A percentile compares a stretch with the other conserved stretches of the same genome.
Conservation (phyloP, 371 early-diverging fungal genomes). For the Mucor piriformis region DNA sequence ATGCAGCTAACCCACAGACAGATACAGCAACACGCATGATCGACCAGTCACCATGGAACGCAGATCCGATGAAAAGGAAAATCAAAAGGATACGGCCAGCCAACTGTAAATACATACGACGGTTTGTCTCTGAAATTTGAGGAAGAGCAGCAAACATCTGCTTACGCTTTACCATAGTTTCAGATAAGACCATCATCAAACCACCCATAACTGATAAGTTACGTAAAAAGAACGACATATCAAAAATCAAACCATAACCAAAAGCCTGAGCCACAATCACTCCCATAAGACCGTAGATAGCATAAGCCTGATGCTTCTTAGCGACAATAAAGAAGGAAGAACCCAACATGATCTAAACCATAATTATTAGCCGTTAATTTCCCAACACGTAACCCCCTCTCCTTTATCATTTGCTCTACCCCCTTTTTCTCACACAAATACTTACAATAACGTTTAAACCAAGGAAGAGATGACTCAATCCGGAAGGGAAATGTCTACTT, state of each 20-base stretch:
- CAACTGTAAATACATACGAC: conserved; percentile 84
- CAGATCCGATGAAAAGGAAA: conserved; percentile 87
- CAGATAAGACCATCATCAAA: conserved; percentile 92
- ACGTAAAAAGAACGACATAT: conserved; percentile 88
- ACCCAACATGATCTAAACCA: conserved; percentile 69
- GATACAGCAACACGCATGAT: conserved; percentile 71
- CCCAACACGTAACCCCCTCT: neutral
- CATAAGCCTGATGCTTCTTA: conserved; percentile 77
- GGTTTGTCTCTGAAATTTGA: conserved; percentile 77
- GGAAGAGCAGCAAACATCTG: conserved; percentile 90
- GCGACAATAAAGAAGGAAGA: conserved; percentile 81
- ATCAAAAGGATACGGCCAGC: conserved; percentile 92
- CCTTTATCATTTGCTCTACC: neutral
- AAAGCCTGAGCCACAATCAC: conserved; percentile 88
- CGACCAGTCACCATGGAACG: conserved; percentile 85
- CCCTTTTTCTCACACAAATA: neutral
- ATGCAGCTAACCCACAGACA: conserved; percentile 80
- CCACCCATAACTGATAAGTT: conserved; percentile 93
- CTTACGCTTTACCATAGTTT: conserved; percentile 63
- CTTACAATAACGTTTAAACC: conserved; percentile 75
- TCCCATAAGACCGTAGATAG: conserved; percentile 78
- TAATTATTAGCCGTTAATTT: neutral
- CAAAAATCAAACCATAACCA: conserved; percentile 92
- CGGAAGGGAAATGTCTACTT: conserved; percentile 78
- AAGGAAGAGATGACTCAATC: conserved; percentile 84